Evolutionary conservation across 768 basidiomycete species (phyloP).

Genomic region (Tephrocybe rancida): DNA sequence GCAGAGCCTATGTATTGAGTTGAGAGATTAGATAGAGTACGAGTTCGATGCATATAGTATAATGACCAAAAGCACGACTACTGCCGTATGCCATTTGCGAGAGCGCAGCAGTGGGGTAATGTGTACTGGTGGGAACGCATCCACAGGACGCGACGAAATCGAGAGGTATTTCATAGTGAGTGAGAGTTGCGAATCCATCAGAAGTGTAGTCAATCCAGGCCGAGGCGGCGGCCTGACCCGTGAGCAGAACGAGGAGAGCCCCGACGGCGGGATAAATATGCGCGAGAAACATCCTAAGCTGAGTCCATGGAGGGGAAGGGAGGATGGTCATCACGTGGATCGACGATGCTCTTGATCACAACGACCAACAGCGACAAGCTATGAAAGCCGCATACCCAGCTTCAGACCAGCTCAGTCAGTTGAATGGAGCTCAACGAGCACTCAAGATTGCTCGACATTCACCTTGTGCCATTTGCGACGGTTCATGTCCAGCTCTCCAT

Average conservation of each 20-base stretch:
- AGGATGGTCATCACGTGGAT: slow-evolving; percentile 5
- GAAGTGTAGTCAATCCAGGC: slow-evolving; percentile 67
- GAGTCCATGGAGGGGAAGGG: slow-evolving; percentile 1
- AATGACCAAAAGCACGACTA: slow-evolving; percentile 60
- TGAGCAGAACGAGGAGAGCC: neutral
- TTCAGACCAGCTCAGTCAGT: slow-evolving; percentile 49
- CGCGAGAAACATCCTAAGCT: slow-evolving; percentile 8
- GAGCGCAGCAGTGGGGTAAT: slow-evolving; percentile 80
- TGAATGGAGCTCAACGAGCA: slow-evolving; percentile 52
- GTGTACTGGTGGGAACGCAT: slow-evolving; percentile 65
- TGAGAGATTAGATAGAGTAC: neutral
- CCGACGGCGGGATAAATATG: slow-evolving; percentile 12
- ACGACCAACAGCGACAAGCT: slow-evolving; percentile 1
- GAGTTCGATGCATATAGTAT: slow-evolving; percentile 3
- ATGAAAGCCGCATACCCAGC: slow-evolving; percentile 76
- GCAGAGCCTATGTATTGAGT: slow-evolving; percentile 51
- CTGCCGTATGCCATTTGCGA: slow-evolving; percentile 82
- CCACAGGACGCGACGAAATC: slow-evolving; percentile 75
- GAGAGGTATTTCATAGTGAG: slow-evolving; percentile 65
- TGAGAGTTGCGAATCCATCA: slow-evolving; percentile 71
- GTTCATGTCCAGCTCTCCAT: slow-evolving; percentile 68
- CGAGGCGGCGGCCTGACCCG: slow-evolving; percentile 7
- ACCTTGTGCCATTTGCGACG: slow-evolving; percentile 62
- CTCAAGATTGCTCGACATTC: slow-evolving; percentile 88
- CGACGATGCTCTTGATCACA: neutral